Percentiles rank a stretch among this genome's conserved stretches.
Conservation (phyloP, 345 rosid species). For the Citrus sinensis region DVS_A1.0 CM039162.1:28311001-28311500, state of each 20-base stretch:
- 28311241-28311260: conserved; percentile 70
- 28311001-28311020: too few relatives aligned
- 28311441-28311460: conserved; percentile 99
- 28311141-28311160: not conserved
- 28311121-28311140: not conserved
- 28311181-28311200: conserved; percentile 85
- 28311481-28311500: conserved; percentile 60
- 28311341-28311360: not conserved
- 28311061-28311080: too few relatives aligned
- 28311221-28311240: conserved; percentile 96
- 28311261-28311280: conserved; percentile 56
- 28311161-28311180: not conserved
- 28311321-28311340: not conserved
- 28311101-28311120: too few relatives aligned
- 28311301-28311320: conserved; percentile 38
- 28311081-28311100: too few relatives aligned
- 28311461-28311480: conserved; percentile 98
- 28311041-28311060: not conserved
- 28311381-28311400: not conserved
- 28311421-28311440: conserved; percentile 52
- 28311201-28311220: conserved; percentile 85
- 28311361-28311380: not conserved
- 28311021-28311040: not conserved
- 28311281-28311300: conserved; percentile 60
- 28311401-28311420: not conserved